Percentiles rank a stretch among this genome's conserved stretches.
phyloP scores from a whole-genome alignment of 2,329 filamentous ascomycete genomes.

The Tolypocladium sp. region DNA sequence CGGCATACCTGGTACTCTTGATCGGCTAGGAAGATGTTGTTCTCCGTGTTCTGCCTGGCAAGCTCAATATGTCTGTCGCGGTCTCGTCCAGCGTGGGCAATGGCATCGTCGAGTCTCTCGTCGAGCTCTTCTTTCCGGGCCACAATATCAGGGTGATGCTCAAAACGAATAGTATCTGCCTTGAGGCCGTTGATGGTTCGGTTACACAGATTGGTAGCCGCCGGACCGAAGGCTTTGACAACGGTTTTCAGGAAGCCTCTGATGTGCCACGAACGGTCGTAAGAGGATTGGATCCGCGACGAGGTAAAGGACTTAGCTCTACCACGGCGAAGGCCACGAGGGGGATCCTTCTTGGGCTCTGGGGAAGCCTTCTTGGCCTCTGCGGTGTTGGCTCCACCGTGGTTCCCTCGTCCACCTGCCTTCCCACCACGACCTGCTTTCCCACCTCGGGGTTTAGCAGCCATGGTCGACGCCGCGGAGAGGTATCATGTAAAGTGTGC shows the following conservation, averaged over 20 bases:
- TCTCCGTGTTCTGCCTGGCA: neutral
- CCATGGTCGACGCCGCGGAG: neutral
- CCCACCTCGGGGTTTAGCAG: neutral
- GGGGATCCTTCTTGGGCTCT: constrained; percentile 20
- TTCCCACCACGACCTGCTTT: neutral
- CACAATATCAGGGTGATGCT: neutral
- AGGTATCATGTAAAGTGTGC: neutral
- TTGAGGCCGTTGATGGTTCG: constrained; percentile 49
- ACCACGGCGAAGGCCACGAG: constrained; percentile 31
- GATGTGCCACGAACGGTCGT: constrained; percentile 57
- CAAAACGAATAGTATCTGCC: constrained; percentile 31
- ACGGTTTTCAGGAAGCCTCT: constrained; percentile 57
- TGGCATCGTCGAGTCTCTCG: constrained; percentile 9
- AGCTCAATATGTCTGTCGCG: neutral
- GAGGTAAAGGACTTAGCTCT: constrained; percentile 48
- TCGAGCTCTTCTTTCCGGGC: constrained; percentile 15
- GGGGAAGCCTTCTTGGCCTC: neutral
- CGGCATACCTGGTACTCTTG: neutral
- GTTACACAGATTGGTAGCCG: constrained; percentile 56
- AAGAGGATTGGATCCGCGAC: constrained; percentile 44
- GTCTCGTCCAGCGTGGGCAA: neutral
- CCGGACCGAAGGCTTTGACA: constrained; percentile 52
- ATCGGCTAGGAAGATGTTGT: neutral
- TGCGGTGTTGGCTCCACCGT: neutral
- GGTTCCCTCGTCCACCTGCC: neutral